These are phyloP conservation scores for Ilex aquifolium DNA, from an alignment of 257 asterid genomes.

Conservation along the genomic window DNA sequence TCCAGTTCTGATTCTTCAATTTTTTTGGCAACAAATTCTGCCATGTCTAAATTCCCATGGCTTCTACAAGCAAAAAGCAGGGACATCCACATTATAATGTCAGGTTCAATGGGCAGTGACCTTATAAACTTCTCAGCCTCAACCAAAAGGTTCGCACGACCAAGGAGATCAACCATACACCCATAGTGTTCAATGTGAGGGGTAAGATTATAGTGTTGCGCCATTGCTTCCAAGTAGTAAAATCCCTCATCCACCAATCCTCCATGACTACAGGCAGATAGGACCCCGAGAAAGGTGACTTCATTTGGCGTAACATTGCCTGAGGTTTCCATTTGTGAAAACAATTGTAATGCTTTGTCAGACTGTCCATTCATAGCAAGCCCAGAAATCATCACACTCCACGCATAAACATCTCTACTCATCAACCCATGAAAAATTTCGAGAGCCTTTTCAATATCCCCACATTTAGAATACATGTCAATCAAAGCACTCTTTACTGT, in stretches of 20 bases:
- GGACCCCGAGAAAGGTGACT: slow-evolving; percentile 17
- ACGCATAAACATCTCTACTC: slow-evolving; percentile 13
- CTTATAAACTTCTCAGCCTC: slow-evolving; percentile 12
- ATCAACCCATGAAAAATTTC: slow-evolving; percentile 11
- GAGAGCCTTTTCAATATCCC: slow-evolving; percentile 12
- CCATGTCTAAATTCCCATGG: slow-evolving; percentile 10
- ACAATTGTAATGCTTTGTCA: slow-evolving; percentile 4
- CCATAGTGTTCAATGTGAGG: slow-evolving; percentile 1
- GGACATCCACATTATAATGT: slow-evolving; percentile 17
- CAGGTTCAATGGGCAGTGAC: slow-evolving; percentile 9
- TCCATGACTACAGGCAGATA: slow-evolving; percentile 16
- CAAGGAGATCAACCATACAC: slow-evolving; percentile 16
- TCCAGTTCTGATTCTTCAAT: slow-evolving; percentile 12
- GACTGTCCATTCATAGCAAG: slow-evolving; percentile 15
- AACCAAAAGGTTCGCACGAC: slow-evolving; percentile 15
- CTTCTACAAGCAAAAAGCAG: slow-evolving; percentile 15
- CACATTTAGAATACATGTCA: slow-evolving; percentile 19
- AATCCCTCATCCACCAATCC: slow-evolving; percentile 14
- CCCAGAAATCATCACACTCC: slow-evolving; percentile 18
- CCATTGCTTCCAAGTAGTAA: slow-evolving; percentile 12
- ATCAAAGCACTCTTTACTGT: slow-evolving; percentile 13
- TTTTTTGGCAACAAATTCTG: slow-evolving; percentile 13
- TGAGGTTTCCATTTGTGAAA: slow-evolving; percentile 9
- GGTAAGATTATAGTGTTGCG: background rate
- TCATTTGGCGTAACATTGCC: slow-evolving; percentile 8